A percentile compares a stretch with the other conserved stretches of the same genome.
Evolutionary conservation across 495 filamentous ascomycete species (phyloP).

Genomic region (Neurospora cerealis): DNA sequence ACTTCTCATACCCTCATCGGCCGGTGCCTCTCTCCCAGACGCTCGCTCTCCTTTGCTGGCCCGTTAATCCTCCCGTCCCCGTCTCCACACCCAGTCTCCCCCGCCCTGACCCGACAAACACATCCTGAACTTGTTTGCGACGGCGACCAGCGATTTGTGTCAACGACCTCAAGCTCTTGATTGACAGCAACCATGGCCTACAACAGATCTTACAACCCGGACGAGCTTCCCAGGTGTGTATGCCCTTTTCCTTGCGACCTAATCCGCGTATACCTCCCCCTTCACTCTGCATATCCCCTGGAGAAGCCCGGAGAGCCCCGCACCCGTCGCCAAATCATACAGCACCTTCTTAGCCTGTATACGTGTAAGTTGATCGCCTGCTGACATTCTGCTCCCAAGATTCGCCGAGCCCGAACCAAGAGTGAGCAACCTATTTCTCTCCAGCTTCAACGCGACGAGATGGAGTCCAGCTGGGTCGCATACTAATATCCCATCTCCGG

Average conservation of each 20-base stretch:
- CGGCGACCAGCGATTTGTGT: slow-evolving; percentile 10
- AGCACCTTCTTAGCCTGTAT: background rate
- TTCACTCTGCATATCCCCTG: slow-evolving; percentile 9
- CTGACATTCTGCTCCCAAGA: slow-evolving; percentile 34
- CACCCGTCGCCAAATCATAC: background rate
- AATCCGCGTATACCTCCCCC: slow-evolving; percentile 6
- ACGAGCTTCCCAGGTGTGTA: slow-evolving; percentile 89
- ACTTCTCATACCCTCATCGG: background rate
- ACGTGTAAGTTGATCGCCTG: slow-evolving; percentile 5
- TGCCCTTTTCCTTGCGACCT: background rate
- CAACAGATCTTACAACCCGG: slow-evolving; percentile 87
- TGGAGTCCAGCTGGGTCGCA: slow-evolving; percentile 4
- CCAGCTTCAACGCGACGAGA: background rate
- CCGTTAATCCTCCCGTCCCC: background rate
- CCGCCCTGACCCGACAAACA: slow-evolving; percentile 5
- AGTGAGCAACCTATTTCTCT: slow-evolving; percentile 37
- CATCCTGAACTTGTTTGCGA: slow-evolving; percentile 3
- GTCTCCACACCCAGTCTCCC: background rate
- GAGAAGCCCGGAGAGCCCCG: slow-evolving; percentile 4
- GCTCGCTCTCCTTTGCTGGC: background rate
- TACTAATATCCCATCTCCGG: background rate
- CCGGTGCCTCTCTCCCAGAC: background rate
- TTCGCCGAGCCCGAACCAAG: slow-evolving; percentile 85
- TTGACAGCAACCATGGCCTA: slow-evolving; percentile 65
- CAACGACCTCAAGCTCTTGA: slow-evolving; percentile 5